phyloP scores from a whole-genome alignment of 768 basidiomycete species.

The Hebeloma cylindrosporum region DNA sequence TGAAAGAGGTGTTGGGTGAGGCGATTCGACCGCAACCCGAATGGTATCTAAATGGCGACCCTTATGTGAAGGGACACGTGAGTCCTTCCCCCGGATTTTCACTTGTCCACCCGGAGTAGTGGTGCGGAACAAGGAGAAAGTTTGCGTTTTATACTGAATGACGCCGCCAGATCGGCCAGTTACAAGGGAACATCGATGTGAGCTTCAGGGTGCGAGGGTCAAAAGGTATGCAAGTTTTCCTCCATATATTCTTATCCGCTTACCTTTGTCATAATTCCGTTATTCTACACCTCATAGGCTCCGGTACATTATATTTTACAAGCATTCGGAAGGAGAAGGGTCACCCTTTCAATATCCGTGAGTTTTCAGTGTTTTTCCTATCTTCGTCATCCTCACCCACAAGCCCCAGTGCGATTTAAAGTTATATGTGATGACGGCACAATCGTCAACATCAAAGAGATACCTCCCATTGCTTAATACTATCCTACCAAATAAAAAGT shows the following conservation, averaged over 20 bases:
- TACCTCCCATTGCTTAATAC: constrained; percentile 25
- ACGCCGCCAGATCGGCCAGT: constrained; percentile 67
- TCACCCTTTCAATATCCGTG: constrained; percentile 65
- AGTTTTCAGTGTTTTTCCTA: constrained; percentile 27
- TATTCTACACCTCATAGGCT: constrained; percentile 37
- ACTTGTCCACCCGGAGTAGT: too few species aligned
- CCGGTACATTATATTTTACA: constrained; percentile 81
- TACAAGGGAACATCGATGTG: constrained; percentile 76
- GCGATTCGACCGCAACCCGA: constrained; percentile 63
- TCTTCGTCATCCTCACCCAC: neutral
- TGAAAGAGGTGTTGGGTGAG: constrained; percentile 60
- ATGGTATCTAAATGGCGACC: constrained; percentile 79
- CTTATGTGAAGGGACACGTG: constrained; percentile 68
- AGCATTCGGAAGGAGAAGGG: constrained; percentile 79
- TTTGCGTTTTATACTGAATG: too few species aligned
- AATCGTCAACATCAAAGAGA: constrained; percentile 42
- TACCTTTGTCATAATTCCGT: neutral
- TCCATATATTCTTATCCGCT: neutral
- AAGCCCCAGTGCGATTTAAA: constrained; percentile 57
- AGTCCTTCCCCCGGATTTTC: too few species aligned
- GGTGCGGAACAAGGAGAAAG: too few species aligned
- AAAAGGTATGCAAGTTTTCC: constrained; percentile 47
- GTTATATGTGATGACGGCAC: constrained; percentile 64
- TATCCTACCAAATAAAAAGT: constrained; percentile 4
- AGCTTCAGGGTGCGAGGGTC: constrained; percentile 76